These are phyloP conservation scores for Trichosporon sp. DNA, from an alignment of 1,284 basidiomycete species.

Conservation along the genomic window DNA sequence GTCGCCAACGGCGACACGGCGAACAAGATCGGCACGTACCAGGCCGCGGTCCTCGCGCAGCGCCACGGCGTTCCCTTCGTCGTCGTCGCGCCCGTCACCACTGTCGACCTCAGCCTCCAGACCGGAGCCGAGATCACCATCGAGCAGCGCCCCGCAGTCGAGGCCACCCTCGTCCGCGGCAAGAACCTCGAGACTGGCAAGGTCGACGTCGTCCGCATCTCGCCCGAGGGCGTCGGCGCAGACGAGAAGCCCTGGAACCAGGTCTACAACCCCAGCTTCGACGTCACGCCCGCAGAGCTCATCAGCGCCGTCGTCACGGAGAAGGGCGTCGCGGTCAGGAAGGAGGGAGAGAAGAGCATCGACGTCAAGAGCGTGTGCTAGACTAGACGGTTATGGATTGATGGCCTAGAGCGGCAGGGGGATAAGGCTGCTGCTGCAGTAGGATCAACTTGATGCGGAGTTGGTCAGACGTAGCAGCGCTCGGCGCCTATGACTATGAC, in stretches of 20 bases:
- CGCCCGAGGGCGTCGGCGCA: conserved; percentile 47
- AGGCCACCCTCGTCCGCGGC: conserved; percentile 81
- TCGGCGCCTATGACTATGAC: no score
- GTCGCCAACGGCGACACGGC: conserved; percentile 88
- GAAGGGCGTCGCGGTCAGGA: conserved; percentile 69
- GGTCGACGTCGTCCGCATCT: conserved; percentile 46
- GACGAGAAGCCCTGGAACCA: conserved; percentile 45
- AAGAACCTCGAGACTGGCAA: conserved; percentile 45
- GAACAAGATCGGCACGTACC: conserved; percentile 92
- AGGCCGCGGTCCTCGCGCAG: conserved; percentile 79
- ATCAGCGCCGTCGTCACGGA: conserved; percentile 72
- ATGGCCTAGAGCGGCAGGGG: no score
- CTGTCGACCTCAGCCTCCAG: conserved; percentile 72
- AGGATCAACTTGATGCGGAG: no score
- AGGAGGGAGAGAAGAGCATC: conserved; percentile 43
- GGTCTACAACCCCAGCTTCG: conserved; percentile 88
- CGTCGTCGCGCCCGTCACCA: conserved; percentile 83
- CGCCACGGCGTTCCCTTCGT: conserved; percentile 81
- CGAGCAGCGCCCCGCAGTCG: conserved; percentile 77
- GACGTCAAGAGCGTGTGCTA: conserved; percentile 41
- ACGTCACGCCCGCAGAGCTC: conserved; percentile 79
- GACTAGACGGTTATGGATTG: conserved; percentile 9
- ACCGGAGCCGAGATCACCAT: conserved; percentile 82
- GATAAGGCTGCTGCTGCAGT: no score
- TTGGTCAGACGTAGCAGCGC: no score